A percentile compares a stretch with the other conserved stretches of the same genome.
Conservation (phyloP, 1,284 basidiomycete species). For the Leccinum angustisporum region DNA sequence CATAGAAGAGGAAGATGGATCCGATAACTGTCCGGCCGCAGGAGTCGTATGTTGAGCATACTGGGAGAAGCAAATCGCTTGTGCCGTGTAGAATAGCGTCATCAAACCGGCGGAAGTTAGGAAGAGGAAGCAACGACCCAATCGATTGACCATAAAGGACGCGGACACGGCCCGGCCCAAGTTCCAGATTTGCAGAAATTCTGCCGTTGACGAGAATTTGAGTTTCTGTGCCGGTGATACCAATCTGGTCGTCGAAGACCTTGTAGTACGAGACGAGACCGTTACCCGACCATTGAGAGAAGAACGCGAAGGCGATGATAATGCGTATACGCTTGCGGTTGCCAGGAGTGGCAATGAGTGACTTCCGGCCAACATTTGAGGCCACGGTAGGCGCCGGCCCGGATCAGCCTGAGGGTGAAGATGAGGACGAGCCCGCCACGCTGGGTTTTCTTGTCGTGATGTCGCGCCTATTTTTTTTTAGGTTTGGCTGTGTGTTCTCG, state of each 20-base stretch:
- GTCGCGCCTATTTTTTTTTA: too few relatives aligned
- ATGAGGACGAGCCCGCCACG: too few relatives aligned
- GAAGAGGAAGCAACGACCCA: constrained; percentile 67
- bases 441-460: too few relatives aligned
- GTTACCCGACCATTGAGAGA: constrained; percentile 76
- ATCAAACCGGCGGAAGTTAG: constrained; percentile 64
- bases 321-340: constrained; percentile 70
- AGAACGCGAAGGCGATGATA: constrained; percentile 68
- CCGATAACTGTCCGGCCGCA: constrained; percentile 67
- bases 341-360: constrained; percentile 56
- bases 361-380: constrained; percentile 60
- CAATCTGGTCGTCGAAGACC: constrained; percentile 64
- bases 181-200: constrained; percentile 72
- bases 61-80: constrained; percentile 69
- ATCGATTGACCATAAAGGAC: constrained; percentile 55
- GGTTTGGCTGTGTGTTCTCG: too few relatives aligned
- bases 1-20: constrained; percentile 77
- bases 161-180: constrained; percentile 60
- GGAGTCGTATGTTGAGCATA: constrained; percentile 48
- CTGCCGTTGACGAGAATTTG: constrained; percentile 70
- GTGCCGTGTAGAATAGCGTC: constrained; percentile 66
- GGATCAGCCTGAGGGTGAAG: too few relatives aligned
- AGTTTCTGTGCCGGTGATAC: constrained; percentile 60
- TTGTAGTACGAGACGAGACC: constrained; percentile 75
- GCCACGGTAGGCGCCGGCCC: constrained; percentile 36